Conservation (phyloP, 768 basidiomycete species). For the Rhodotorula babjevae region DNA sequence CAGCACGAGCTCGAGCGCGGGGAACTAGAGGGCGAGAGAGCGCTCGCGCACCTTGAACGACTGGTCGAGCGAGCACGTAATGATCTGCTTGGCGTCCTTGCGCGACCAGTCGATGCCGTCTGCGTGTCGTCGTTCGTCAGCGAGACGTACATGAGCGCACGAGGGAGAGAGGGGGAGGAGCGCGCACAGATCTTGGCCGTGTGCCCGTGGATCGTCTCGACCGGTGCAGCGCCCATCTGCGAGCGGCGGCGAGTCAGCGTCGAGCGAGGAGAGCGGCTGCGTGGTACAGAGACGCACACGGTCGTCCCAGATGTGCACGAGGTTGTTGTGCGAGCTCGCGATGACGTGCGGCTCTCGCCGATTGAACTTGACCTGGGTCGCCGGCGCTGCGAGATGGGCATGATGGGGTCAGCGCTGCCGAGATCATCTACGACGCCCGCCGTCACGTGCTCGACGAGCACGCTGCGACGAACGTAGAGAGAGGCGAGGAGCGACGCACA, state of each 20-base stretch:
- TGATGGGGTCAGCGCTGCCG: neutral
- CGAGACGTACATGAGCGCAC: neutral
- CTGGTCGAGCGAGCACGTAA: conserved; percentile 92
- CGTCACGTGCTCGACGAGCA: neutral
- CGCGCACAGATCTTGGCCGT: conserved; percentile 29
- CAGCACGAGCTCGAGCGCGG: neutral
- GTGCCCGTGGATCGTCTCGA: conserved; percentile 27
- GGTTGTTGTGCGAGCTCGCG: conserved; percentile 80
- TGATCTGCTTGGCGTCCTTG: conserved; percentile 64
- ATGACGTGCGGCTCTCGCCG: conserved; percentile 76
- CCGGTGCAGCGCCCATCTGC: conserved; percentile 34
- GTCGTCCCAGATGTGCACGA: conserved; percentile 90
- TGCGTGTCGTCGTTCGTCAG: conserved; percentile 56
- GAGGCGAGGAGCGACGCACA: neutral
- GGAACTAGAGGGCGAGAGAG: too few relatives aligned
- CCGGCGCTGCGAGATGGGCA: conserved; percentile 56
- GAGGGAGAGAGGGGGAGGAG: neutral
- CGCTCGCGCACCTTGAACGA: conserved; percentile 44
- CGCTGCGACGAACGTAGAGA: too few relatives aligned
- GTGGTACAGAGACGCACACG: conserved; percentile 56
- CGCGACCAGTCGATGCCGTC: conserved; percentile 96
- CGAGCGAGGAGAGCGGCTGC: too few relatives aligned
- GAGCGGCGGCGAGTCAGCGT: neutral
- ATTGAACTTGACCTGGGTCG: conserved; percentile 98
- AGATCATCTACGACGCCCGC: too few relatives aligned